A percentile compares a stretch with the other conserved stretches of the same genome.
These are phyloP conservation scores for Penicillium waksmanii DNA, from an alignment of 495 filamentous ascomycete genomes.

Conservation along the genomic window DNA sequence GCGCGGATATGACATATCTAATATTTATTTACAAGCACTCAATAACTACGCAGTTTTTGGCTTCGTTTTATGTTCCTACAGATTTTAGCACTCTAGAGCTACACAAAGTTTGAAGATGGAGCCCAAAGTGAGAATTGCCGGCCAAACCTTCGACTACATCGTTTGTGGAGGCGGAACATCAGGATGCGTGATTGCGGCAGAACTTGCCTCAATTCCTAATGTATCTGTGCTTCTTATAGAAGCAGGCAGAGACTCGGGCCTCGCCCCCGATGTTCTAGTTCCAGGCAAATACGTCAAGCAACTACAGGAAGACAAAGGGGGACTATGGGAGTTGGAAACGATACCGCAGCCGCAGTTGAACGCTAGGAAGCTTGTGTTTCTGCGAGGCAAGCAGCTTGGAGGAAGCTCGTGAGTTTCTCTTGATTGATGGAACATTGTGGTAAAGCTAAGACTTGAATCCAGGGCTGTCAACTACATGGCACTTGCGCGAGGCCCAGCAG, in stretches of 20 bases:
- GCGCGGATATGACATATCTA: too few species aligned
- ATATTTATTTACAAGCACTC: too few species aligned
- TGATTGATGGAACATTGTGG: not conserved
- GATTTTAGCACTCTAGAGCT: too few species aligned
- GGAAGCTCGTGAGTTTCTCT: not conserved
- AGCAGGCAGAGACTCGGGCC: conserved; percentile 5
- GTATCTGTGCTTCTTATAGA: conserved; percentile 5
- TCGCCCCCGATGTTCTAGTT: conserved; percentile 5
- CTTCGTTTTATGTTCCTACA: too few species aligned
- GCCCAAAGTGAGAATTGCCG: not conserved
- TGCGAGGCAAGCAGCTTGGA: conserved; percentile 8
- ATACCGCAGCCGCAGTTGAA: conserved; percentile 1
- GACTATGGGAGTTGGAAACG: conserved; percentile 9
- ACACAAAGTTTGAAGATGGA: not conserved
- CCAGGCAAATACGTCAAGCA: conserved; percentile 10
- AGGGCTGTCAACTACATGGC: conserved; percentile 11
- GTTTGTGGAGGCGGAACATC: conserved; percentile 4
- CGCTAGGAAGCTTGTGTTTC: not conserved
- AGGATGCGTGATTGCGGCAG: conserved; percentile 2
- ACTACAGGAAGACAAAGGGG: conserved; percentile 9
- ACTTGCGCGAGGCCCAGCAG: conserved; percentile 2
- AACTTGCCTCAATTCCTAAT: not conserved
- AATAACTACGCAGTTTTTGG: too few species aligned
- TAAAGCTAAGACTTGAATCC: not conserved
- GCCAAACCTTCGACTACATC: conserved; percentile 7